Evolutionary conservation across 352 stramenopile species (phyloP), one percentile per base, ranked within the genome.

Genomic region (Globisporangium paroecandrum): DNA sequence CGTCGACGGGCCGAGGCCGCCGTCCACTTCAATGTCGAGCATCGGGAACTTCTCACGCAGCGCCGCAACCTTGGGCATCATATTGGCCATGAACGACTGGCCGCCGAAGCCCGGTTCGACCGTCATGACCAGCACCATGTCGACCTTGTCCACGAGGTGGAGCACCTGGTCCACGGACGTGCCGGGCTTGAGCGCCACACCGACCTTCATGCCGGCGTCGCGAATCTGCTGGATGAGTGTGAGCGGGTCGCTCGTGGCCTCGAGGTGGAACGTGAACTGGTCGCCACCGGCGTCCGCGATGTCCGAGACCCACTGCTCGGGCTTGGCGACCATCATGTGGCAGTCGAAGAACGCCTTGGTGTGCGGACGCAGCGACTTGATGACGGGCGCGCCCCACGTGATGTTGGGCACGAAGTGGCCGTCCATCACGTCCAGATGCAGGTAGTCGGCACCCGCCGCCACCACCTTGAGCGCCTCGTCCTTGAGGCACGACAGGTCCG

Each of bases 401-500:
- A 99, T 95, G 77, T 98, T 98, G 58, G 94, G 95, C 56, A 99
- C 97, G 75, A 99, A 99, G 77, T 99, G 97, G 46, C 97, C 97
- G 80, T 99, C 97, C 97, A 99, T 99, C 46, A 99, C 91, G 81
- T 99, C 97, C 70, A 99, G 73, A 76, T 99, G 97, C 38, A 99
- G 79, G 79, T 97, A 98, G 80, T 98, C 94, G 53, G 96, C 96
- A 25, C 96, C 95, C 0, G 88, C 83, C 8, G 77, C 74, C 47
- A 98, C 76, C n/a, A 98, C 90, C 65, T 95, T 89, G 38, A 93
- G 78, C 22, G 91, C 80, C 74, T 99, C 96, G 36, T 94, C 83
- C 56, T 96, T 95, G 58, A 99, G 79, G 67, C 90, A 91, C 58
- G 94, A 96, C 58, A 99, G 83, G 73, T 99, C 97, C 47, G 90